These are phyloP conservation scores for Talaromyces proteolyticus DNA, from an alignment of 495 filamentous ascomycete species.

Conservation along the genomic window DNA sequence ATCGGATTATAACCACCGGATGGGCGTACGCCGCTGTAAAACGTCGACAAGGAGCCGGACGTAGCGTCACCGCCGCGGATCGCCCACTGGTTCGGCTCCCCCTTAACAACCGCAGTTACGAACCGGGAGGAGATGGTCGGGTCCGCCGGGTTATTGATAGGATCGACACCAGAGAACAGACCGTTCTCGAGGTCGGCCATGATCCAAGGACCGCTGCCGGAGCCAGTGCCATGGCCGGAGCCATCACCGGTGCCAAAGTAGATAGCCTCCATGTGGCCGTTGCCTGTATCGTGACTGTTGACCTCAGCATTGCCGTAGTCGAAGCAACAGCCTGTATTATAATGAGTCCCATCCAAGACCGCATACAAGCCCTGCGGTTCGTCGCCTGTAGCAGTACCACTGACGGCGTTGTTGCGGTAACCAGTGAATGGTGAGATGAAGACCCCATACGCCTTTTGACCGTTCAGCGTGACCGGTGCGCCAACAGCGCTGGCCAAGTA, in stretches of 20 bases:
- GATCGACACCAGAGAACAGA: constrained; percentile 44
- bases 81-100: constrained; percentile 44
- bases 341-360: constrained; percentile 54
- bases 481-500: constrained; percentile 48
- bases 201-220: constrained; percentile 51
- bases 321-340: constrained; percentile 53
- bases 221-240: constrained; percentile 43
- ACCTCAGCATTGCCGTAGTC: constrained; percentile 58
- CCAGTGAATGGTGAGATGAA: constrained; percentile 50
- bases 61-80: constrained; percentile 48
- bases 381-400: constrained; percentile 44
- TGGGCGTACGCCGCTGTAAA: constrained; percentile 48
- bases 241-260: constrained; percentile 42
- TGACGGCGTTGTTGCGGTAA: constrained; percentile 46
- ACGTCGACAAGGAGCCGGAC: constrained; percentile 47
- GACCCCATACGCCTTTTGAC: constrained; percentile 54
- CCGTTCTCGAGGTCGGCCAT: constrained; percentile 59
- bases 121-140: constrained; percentile 45
- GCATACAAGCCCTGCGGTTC: constrained; percentile 52
- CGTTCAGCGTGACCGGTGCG: constrained; percentile 51
- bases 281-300: constrained; percentile 45
- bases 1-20: constrained; percentile 51
- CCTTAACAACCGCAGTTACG: constrained; percentile 45
- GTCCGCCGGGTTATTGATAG: constrained; percentile 36
- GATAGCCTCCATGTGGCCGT: constrained; percentile 57